These are phyloP conservation scores for Fimicolochytrium jonesii DNA, from an alignment of 192 early-diverging fungal genomes.

Conservation along the genomic window DNA sequence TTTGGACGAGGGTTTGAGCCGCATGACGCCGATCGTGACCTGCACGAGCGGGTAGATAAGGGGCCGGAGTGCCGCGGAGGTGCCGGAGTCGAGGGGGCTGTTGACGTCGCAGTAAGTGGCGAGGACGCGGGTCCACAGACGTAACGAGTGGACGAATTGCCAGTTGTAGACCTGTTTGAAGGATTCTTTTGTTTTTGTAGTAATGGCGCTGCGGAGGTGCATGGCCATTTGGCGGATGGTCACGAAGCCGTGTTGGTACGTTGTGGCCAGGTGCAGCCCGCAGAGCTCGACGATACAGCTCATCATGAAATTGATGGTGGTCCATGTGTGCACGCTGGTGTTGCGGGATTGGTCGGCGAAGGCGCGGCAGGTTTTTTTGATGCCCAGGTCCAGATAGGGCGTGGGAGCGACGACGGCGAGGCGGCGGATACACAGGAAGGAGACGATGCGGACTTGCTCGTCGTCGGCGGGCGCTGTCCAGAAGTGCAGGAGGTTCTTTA, in stretches of 20 bases:
- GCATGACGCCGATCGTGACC: conserved; percentile 33
- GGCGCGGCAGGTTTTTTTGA: conserved; percentile 79
- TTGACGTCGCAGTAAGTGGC: conserved; percentile 61
- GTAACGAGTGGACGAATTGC: conserved; percentile 92
- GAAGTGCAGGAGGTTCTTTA: conserved; percentile 62
- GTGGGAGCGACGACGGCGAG: conserved; percentile 53
- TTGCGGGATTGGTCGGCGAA: conserved; percentile 74
- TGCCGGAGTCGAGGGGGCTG: conserved; percentile 40
- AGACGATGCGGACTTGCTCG: conserved; percentile 70
- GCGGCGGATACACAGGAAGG: conserved; percentile 80
- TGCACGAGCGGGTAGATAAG: conserved; percentile 86
- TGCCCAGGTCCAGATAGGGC: conserved; percentile 58
- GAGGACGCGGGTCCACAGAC: conserved; percentile 85
- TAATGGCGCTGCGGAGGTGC: conserved; percentile 83
- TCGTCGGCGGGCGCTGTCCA: conserved; percentile 60
- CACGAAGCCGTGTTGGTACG: conserved; percentile 91
- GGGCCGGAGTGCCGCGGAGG: conserved; percentile 27
- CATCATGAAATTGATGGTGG: conserved; percentile 84
- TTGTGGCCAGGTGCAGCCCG: conserved; percentile 68
- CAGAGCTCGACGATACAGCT: conserved; percentile 89
- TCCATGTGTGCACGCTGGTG: conserved; percentile 76
- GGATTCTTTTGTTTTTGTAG: conserved; percentile 74
- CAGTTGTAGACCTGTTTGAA: conserved; percentile 94
- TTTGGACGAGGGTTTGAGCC: conserved; percentile 81
- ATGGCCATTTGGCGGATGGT: conserved; percentile 93